A percentile compares a stretch with the other conserved stretches of the same genome.
Conservation (phyloP, 2,329 filamentous ascomycete genomes). For the Ophiocordyceps camponoti-floridani region DNA sequence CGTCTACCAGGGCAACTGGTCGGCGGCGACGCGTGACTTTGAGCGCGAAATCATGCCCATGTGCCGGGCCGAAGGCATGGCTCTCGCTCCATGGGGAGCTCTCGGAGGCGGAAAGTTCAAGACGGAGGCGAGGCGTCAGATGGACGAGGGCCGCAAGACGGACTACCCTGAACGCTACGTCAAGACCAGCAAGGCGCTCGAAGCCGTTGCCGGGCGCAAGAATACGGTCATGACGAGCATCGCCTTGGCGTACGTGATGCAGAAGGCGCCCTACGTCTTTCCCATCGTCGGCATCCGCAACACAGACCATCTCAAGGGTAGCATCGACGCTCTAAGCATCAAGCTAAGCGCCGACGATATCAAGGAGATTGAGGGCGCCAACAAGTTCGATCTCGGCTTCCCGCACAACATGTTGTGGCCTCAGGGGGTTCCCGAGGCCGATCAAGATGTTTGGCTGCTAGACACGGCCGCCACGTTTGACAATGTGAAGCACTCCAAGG, state of each 20-base stretch:
- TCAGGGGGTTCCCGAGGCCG: slow-evolving; percentile 15
- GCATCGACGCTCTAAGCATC: slow-evolving; percentile 49
- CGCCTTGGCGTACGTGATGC: slow-evolving; percentile 56
- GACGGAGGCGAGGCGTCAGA: slow-evolving; percentile 15
- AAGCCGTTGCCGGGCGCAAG: slow-evolving; percentile 29
- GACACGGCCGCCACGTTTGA: slow-evolving; percentile 30
- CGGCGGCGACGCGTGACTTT: slow-evolving; percentile 18
- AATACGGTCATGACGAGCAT: slow-evolving; percentile 25
- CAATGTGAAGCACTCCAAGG: slow-evolving; percentile 25
- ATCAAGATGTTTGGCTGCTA: slow-evolving; percentile 24
- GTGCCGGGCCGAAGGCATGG: slow-evolving; percentile 27
- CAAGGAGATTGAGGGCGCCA: slow-evolving; percentile 43
- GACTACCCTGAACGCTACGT: slow-evolving; percentile 33
- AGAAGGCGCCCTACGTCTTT: slow-evolving; percentile 55
- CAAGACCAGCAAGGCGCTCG: slow-evolving; percentile 24
- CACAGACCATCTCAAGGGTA: slow-evolving; percentile 49
- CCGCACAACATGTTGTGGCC: slow-evolving; percentile 41
- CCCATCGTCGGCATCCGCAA: slow-evolving; percentile 56
- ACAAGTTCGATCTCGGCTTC: slow-evolving; percentile 48
- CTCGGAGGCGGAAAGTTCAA: slow-evolving; percentile 31
- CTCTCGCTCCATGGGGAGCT: slow-evolving; percentile 39
- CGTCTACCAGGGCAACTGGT: slow-evolving; percentile 25
- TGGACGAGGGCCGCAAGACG: slow-evolving; percentile 17
- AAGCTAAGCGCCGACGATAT: slow-evolving; percentile 44
- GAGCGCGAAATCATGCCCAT: slow-evolving; percentile 26